Evolutionary conservation across 2,329 filamentous ascomycete genomes (phyloP), one percentile per base, ranked within the genome.

Genomic region (Ascomycota sp.): DNA sequence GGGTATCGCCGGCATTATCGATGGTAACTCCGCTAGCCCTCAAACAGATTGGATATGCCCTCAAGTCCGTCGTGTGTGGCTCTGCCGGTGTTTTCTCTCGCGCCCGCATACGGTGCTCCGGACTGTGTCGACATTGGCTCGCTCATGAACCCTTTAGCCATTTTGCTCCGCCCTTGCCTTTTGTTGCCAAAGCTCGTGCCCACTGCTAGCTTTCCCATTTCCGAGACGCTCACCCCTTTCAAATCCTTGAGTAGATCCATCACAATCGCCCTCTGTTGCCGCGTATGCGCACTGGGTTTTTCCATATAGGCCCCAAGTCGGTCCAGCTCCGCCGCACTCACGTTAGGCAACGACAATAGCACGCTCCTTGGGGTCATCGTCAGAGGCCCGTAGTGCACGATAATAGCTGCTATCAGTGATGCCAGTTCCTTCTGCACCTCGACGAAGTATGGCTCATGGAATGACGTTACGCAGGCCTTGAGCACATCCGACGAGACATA

Each of bases 391-490:
- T 92, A 92, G 39, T 78, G 68, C 7, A 76, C 66, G 44, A 92
- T 64, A 39, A 95, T 89, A 4, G 75, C 69, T 0, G 84, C 84
- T 39, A 98, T 92, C 28, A 95, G 63, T 16, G 74, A 69, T 1
- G 83, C 86, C 16, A 98, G 65, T 34, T 98, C 84, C 49, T 84
- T 86, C 47, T 98, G 89, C 40, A 91, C 70, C 43, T 98, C 89
- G 27, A 93, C 84, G 53, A 95, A 98, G 53, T 95, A 93, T 0
- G 82, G 76, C 43, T 98, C 89, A 54, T 95, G 80, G 33, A 98
- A 71, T 2, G 80, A 91, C 2, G 76, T 80, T 49, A 93, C 80
- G 46, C 79, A 86, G 0, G 83, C 82, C 57, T 84, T 81, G 33
- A 98, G 67, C 2, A 95, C 81, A 42, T 92, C 79, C 6, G 73